Conservation (phyloP, 129 eudicot species). For the Chrysanthemum makinoi region DNA sequence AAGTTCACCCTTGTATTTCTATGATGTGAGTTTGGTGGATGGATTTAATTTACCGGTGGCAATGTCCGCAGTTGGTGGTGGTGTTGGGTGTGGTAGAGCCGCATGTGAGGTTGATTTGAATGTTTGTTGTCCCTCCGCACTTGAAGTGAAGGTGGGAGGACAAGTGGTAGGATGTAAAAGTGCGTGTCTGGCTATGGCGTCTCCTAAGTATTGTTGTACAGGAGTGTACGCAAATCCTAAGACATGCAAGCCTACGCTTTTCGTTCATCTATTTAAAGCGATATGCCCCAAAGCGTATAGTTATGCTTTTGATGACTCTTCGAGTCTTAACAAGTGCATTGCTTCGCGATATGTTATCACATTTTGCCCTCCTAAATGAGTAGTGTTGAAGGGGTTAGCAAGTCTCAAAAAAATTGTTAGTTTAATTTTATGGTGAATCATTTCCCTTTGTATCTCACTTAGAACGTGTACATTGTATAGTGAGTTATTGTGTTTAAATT, state of each 20-base stretch:
- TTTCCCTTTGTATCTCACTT: too few species aligned
- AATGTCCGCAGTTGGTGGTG: slow-evolving; percentile 85
- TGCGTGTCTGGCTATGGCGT: slow-evolving; percentile 84
- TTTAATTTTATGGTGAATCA: not conserved
- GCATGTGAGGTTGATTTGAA: slow-evolving; percentile 77
- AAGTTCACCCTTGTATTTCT: slow-evolving; percentile 75
- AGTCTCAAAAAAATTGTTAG: not conserved
- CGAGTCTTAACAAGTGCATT: slow-evolving; percentile 80
- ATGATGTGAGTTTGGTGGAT: slow-evolving; percentile 80
- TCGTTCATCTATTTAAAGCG: slow-evolving; percentile 72
- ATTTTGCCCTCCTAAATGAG: slow-evolving; percentile 81
- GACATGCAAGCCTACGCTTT: slow-evolving; percentile 77
- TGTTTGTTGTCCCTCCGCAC: slow-evolving; percentile 77
- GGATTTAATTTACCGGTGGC: slow-evolving; percentile 88
- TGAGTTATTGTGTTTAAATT: too few species aligned
- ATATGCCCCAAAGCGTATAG: slow-evolving; percentile 89
- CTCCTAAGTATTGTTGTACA: slow-evolving; percentile 80
- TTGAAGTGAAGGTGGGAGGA: slow-evolving; percentile 63
- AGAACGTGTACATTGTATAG: too few species aligned
- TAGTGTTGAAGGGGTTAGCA: not conserved
- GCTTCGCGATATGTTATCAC: slow-evolving; percentile 84
- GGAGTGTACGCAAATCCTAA: slow-evolving; percentile 69
- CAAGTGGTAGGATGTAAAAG: slow-evolving; percentile 80
- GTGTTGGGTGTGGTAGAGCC: slow-evolving; percentile 81
- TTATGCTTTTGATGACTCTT: slow-evolving; percentile 79